Evolutionary conservation across 192 early-diverging fungal genomes (phyloP).

Genomic region (Glomus cerebriforme): DNA sequence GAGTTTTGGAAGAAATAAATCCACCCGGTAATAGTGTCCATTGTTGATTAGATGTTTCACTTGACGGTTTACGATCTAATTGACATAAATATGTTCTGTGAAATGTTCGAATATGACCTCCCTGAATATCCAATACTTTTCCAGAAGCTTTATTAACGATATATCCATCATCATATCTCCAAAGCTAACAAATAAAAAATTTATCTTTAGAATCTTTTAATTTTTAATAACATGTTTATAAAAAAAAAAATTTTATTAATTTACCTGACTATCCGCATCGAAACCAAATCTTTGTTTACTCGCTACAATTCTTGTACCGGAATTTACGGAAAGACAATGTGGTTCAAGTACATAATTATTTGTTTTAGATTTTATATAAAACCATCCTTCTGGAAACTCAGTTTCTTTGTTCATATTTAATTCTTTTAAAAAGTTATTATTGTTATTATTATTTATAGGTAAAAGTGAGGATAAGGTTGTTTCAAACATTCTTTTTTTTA

Average conservation of each 20-base stretch:
- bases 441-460: too few species aligned
- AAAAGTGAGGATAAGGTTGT: not conserved
- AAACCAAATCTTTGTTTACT: constrained; percentile 34
- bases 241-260: not conserved
- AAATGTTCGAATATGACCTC: constrained; percentile 29
- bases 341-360: constrained; percentile 38
- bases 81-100: constrained; percentile 24
- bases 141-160: constrained; percentile 43
- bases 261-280: constrained; percentile 33
- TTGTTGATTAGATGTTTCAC: not conserved
- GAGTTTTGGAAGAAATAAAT: not conserved
- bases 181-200: constrained; percentile 31
- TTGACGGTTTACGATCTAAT: not conserved
- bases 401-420: too few species aligned
- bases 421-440: too few species aligned
- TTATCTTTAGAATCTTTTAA: not conserved
- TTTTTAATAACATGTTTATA: not conserved
- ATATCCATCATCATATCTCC: constrained; percentile 40
- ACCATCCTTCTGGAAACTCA: constrained; percentile 35
- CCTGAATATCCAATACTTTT: constrained; percentile 39
- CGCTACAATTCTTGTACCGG: constrained; percentile 31
- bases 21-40: constrained; percentile 2
- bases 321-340: constrained; percentile 35
- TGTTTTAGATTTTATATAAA: constrained; percentile 43
- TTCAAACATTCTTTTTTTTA: too few species aligned